Base-by-base conservation (phyloP, 306 rosid genomes). In the Luffa aegyptiaca region DNA sequence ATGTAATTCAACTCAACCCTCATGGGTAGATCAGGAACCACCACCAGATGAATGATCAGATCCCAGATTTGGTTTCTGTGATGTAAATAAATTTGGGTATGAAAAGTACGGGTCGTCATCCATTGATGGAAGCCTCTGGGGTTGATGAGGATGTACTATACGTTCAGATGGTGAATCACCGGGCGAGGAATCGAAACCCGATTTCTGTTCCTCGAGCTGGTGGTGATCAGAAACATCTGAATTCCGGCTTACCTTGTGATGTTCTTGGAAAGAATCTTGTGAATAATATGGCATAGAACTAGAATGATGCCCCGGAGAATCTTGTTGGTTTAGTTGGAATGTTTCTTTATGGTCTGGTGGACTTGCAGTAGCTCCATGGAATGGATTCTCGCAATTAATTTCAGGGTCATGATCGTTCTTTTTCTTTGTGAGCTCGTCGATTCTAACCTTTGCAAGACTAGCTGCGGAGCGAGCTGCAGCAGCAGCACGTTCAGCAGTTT, bases 401-500 rank as follows among this genome's bases (percentile, higher is more conserved):
- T 87, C 90, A 18, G 86, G 80, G 75, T 74, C 81, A 18, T 12
- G 80, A 36, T 85, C 91, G 45, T 44, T 72, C 63, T 68, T 92
- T 83, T 85, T 92, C 88, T 82, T 91, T 75, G 90, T 88, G 33
- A 91, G 90, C 85, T 91, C 93, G 1, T 66, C 82, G 55, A 90
- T 95, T 75, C 93, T 92, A 79, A 84, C 79, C 84, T 91, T 94
- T 37, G 97, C 97, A 82, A 95, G 90, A 82, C 88, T 92, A 79
- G 97, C 97, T 0, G 94, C 97, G 12, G 93, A 76, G 76, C 99
- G 96, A 83, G 99, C 99, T 3, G 98, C 92, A 26, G 93, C 90
- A 0, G 98, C 97, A 11, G 98, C 98, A 36, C 89, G 88, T 82
- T 95, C 97, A 26, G 98, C 98, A 17, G 90, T 79, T 77, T 95